phyloP scores from a whole-genome alignment of 345 rosid genomes.

The Moricandia arvensis region DNA sequence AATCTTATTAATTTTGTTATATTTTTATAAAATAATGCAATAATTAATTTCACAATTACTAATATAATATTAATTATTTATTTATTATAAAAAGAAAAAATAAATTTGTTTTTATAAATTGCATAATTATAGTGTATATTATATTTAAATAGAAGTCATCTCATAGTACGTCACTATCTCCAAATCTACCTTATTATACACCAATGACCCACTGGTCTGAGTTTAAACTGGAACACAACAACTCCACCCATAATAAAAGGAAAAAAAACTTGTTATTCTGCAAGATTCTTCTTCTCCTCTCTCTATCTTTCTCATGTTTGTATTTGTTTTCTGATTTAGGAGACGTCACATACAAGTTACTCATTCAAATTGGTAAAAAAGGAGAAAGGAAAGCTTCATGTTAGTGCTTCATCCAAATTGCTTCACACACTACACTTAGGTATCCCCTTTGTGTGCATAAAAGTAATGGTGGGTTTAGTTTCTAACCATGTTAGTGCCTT shows the following conservation, averaged over 20 bases:
- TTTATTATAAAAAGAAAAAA: too few species aligned
- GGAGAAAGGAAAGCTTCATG: constrained; percentile 14
- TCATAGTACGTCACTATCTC: too few species aligned
- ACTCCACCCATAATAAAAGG: constrained; percentile 16
- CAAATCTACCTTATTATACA: background rate
- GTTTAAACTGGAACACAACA: background rate
- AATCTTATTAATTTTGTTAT: too few species aligned
- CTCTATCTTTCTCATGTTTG: constrained; percentile 1
- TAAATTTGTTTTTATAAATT: too few species aligned
- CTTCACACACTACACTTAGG: constrained; percentile 24
- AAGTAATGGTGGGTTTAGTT: constrained; percentile 34
- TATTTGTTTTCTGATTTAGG: constrained; percentile 32
- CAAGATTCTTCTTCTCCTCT: constrained; percentile 21
- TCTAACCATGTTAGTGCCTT: constrained; percentile 37
- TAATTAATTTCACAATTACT: too few species aligned
- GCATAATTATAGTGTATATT: too few species aligned
- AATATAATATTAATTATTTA: too few species aligned
- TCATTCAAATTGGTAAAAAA: constrained; percentile 23
- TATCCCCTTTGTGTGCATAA: constrained; percentile 26
- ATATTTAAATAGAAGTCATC: too few species aligned
- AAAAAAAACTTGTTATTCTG: background rate
- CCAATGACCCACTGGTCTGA: constrained; percentile 12
- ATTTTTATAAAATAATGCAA: too few species aligned
- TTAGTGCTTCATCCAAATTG: too few species aligned
- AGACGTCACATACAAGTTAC: constrained; percentile 24